Conservation (phyloP, 2,329 filamentous ascomycete species). For the Fusarium aywerte region DNA sequence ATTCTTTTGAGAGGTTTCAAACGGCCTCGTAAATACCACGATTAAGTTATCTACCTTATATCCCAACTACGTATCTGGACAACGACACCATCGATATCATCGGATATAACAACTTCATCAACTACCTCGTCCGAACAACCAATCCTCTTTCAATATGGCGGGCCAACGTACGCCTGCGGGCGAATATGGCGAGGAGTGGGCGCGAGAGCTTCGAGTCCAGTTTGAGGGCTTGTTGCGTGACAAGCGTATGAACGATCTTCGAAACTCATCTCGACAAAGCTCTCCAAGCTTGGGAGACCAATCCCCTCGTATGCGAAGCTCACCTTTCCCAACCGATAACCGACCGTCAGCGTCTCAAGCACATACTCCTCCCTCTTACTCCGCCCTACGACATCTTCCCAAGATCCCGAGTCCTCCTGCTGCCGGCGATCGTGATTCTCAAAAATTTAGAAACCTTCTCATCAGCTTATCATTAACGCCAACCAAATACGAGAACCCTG, state of each 20-base stretch:
- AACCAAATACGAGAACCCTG: slow-evolving; percentile 95
- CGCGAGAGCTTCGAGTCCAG: slow-evolving; percentile 80
- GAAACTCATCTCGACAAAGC: slow-evolving; percentile 63
- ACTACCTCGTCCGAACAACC: slow-evolving; percentile 2
- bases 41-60: slow-evolving; percentile 25
- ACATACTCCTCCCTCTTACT: slow-evolving; percentile 59
- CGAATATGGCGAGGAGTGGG: slow-evolving; percentile 77
- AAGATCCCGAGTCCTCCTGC: slow-evolving; percentile 78
- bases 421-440: slow-evolving; percentile 69
- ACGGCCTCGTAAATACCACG: slow-evolving; percentile 34
- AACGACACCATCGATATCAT: slow-evolving; percentile 18
- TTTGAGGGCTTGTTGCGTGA: slow-evolving; percentile 90
- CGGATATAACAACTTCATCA: slow-evolving; percentile 4
- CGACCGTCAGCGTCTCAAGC: slow-evolving; percentile 61
- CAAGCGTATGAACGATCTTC: slow-evolving; percentile 85
- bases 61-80: slow-evolving; percentile 24
- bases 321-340: slow-evolving; percentile 53
- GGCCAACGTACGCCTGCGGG: slow-evolving; percentile 52
- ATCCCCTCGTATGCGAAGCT: slow-evolving; percentile 59
- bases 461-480: slow-evolving; percentile 88
- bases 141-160: slow-evolving; percentile 50
- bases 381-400: slow-evolving; percentile 61
- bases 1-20: slow-evolving; percentile 19
- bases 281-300: slow-evolving; percentile 66
- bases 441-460: slow-evolving; percentile 84